Conservation (phyloP, 2,329 filamentous ascomycete genomes). For the Fonsecaea pugnacius region DNA sequence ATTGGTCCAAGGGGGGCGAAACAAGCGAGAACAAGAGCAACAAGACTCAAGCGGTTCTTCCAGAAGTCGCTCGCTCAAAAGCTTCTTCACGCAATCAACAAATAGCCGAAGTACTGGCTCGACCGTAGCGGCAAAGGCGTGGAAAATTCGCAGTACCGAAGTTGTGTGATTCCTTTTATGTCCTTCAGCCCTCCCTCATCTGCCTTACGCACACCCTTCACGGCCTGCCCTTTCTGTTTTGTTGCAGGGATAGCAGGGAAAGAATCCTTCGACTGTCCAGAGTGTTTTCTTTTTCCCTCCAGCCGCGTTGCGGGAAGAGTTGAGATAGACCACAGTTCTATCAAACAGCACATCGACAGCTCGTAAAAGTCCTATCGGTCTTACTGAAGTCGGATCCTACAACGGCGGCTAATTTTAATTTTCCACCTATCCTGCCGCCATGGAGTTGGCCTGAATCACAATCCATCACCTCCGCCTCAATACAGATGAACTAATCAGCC, state of each 20-base stretch:
- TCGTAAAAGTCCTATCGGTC: background rate
- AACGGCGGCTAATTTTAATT: background rate
- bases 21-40: background rate
- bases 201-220: background rate
- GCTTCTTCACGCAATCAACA: slow-evolving; percentile 1
- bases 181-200: slow-evolving; percentile 1
- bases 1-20: slow-evolving; percentile 14
- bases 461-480: background rate
- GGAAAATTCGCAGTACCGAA: slow-evolving; percentile 2
- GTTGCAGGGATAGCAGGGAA: background rate
- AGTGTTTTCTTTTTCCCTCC: background rate
- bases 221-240: background rate
- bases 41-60: slow-evolving; percentile 12
- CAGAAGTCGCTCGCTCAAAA: slow-evolving; percentile 1
- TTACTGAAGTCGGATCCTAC: background rate
- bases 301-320: background rate
- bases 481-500: slow-evolving; percentile 9
- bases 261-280: background rate
- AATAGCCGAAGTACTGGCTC: background rate
- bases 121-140: background rate
- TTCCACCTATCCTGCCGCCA: background rate
- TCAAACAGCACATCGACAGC: background rate
- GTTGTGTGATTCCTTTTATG: background rate
- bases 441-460: slow-evolving; percentile 1
- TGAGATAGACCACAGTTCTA: background rate